phyloP scores from a whole-genome alignment of 2,329 filamentous ascomycete genomes.

The Penicillium sclerotiorum region DNA sequence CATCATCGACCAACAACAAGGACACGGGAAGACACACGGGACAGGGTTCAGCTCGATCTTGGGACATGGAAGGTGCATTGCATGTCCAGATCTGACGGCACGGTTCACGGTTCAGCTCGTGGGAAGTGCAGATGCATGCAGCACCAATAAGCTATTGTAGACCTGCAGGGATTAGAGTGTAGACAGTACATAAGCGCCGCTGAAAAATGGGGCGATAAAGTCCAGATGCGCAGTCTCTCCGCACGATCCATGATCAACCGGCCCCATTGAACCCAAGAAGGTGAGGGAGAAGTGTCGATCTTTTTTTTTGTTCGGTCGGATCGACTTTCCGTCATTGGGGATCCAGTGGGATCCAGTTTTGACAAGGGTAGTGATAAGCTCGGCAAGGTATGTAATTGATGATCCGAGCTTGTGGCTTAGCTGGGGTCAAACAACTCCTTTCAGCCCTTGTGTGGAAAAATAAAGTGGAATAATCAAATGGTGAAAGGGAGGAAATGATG shows the following conservation, averaged over 20 bases:
- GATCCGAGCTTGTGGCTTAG: slow-evolving; percentile 26
- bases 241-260: too few species aligned
- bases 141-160: slow-evolving; percentile 2
- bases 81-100: slow-evolving; percentile 4
- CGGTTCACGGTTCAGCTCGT: slow-evolving; percentile 6
- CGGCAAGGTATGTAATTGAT: too few species aligned
- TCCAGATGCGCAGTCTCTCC: not conserved
- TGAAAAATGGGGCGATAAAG: not conserved
- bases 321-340: too few species aligned
- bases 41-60: not conserved
- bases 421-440: not conserved
- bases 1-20: not conserved
- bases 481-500: too few species aligned
- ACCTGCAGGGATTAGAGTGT: not conserved
- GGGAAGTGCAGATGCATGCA: slow-evolving; percentile 3
- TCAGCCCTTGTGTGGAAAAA: not conserved
- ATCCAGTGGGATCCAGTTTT: not conserved
- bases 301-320: too few species aligned
- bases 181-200: not conserved
- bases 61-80: not conserved
- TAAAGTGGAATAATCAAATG: not conserved
- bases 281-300: too few species aligned
- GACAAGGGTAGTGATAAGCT: too few species aligned
- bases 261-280: too few species aligned
- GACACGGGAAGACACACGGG: not conserved